These are phyloP conservation scores for Dysphania ambrosioides DNA, from an alignment of 148 eudicot genomes.

Conservation along the genomic window DNA sequence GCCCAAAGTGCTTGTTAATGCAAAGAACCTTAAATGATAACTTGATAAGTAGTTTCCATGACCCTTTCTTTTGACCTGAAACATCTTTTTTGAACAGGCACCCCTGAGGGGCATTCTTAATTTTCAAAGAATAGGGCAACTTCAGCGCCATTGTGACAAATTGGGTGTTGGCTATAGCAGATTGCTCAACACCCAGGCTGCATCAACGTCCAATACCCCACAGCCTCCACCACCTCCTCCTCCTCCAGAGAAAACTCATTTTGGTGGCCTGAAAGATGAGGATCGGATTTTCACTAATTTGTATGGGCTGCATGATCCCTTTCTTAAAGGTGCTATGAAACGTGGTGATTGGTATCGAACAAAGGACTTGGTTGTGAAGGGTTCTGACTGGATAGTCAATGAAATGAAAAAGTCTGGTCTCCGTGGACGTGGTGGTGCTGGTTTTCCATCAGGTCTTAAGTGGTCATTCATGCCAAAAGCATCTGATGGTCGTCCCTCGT, in stretches of 20 bases:
- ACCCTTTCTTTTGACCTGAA: slow-evolving; percentile 5
- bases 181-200: slow-evolving; percentile 79
- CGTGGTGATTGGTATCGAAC: slow-evolving; percentile 97
- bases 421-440: slow-evolving; percentile 99
- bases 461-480: slow-evolving; percentile 98
- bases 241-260: slow-evolving; percentile 96
- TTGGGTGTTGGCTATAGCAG: slow-evolving; percentile 41
- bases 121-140: slow-evolving; percentile 45
- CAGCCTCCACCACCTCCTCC: slow-evolving; percentile 93
- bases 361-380: slow-evolving; percentile 85
- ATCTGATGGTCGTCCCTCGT: slow-evolving; percentile 87
- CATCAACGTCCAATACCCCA: slow-evolving; percentile 64
- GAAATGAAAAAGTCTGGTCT: slow-evolving; percentile 95
- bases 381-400: slow-evolving; percentile 88
- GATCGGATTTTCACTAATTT: slow-evolving; percentile 91
- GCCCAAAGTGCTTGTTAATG: neutral
- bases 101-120: slow-evolving; percentile 71
- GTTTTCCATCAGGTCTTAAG: slow-evolving; percentile 92
- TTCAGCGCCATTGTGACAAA: slow-evolving; percentile 35
- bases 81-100: slow-evolving; percentile 41
- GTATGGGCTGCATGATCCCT: slow-evolving; percentile 86
- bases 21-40: neutral
- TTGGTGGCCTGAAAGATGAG: slow-evolving; percentile 93
- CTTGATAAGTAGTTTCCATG: neutral
- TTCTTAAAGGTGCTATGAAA: slow-evolving; percentile 93